phyloP scores from a whole-genome alignment of 2,329 filamentous ascomycete species.

The Ophiostoma ips region DNA sequence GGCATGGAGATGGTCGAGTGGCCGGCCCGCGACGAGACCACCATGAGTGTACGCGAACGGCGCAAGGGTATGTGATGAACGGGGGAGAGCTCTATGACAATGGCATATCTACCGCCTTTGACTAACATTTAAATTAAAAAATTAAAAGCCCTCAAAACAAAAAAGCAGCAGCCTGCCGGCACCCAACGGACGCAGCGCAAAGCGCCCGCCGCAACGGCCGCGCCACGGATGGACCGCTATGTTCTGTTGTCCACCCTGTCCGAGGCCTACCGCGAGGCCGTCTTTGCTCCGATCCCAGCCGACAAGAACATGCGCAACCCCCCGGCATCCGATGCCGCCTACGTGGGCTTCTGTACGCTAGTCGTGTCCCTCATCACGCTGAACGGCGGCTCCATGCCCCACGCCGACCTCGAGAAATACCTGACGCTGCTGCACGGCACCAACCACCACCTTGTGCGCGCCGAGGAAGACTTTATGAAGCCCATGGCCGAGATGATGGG shows the following conservation, averaged over 20 bases:
- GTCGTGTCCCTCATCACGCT: slow-evolving; percentile 66
- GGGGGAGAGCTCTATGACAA: no score
- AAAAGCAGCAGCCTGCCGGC: background rate
- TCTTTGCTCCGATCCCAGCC: slow-evolving; percentile 19
- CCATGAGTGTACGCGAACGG: slow-evolving; percentile 50
- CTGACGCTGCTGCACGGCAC: slow-evolving; percentile 14
- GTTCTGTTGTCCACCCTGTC: slow-evolving; percentile 65
- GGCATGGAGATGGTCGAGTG: slow-evolving; percentile 90
- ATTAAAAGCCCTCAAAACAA: background rate
- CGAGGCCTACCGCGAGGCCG: slow-evolving; percentile 42
- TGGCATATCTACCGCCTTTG: no score
- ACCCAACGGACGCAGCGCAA: background rate
- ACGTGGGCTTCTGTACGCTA: slow-evolving; percentile 68
- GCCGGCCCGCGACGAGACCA: slow-evolving; percentile 66
- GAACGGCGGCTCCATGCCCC: slow-evolving; percentile 56
- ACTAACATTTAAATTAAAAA: background rate
- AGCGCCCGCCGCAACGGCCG: slow-evolving; percentile 13
- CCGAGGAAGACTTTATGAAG: slow-evolving; percentile 56
- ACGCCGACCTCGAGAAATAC: slow-evolving; percentile 64
- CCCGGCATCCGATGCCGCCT: slow-evolving; percentile 57
- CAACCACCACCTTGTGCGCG: slow-evolving; percentile 20
- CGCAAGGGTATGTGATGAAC: slow-evolving; percentile 45
- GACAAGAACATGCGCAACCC: slow-evolving; percentile 41
- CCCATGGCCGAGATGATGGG: slow-evolving; percentile 18
- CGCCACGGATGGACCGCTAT: slow-evolving; percentile 48